These are phyloP conservation scores for Letharia lupina DNA, from an alignment of 495 filamentous ascomycete genomes.

Conservation along the genomic window DNA sequence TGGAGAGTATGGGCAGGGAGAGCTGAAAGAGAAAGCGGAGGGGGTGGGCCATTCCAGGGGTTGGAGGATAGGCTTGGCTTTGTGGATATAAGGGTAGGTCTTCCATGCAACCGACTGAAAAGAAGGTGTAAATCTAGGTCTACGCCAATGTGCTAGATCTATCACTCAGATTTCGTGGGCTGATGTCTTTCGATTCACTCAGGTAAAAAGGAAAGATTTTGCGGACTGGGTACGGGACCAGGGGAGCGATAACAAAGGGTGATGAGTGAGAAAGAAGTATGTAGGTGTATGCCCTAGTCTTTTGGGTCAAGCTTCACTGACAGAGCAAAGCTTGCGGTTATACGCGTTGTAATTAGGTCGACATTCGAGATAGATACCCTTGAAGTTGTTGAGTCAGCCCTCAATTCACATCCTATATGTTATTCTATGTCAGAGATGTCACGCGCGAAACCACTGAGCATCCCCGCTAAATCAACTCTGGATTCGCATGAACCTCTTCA, in stretches of 20 bases:
- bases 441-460: not conserved
- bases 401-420: not conserved
- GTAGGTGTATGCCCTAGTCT: not conserved
- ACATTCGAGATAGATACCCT: not conserved
- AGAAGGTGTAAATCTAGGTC: not conserved
- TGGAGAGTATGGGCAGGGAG: constrained; percentile 80
- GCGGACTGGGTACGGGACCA: constrained; percentile 56
- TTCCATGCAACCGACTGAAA: not conserved
- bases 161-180: not conserved
- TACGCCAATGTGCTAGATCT: not conserved
- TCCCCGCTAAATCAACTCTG: not conserved
- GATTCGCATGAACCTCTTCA: not conserved
- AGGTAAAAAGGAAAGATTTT: constrained; percentile 70
- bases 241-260: constrained; percentile 22
- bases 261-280: constrained; percentile 8
- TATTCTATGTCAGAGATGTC: not conserved
- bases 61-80: constrained; percentile 59
- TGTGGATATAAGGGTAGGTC: constrained; percentile 57
- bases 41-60: constrained; percentile 42
- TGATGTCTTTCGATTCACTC: constrained; percentile 15
- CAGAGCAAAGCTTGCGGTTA: not conserved
- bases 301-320: not conserved
- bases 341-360: not conserved
- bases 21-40: constrained; percentile 56
- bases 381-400: not conserved